Evolutionary conservation across 208 protist species (phyloP), one percentile per base, ranked within the genome.

Genomic region (Leishmania mexicana): DNA sequence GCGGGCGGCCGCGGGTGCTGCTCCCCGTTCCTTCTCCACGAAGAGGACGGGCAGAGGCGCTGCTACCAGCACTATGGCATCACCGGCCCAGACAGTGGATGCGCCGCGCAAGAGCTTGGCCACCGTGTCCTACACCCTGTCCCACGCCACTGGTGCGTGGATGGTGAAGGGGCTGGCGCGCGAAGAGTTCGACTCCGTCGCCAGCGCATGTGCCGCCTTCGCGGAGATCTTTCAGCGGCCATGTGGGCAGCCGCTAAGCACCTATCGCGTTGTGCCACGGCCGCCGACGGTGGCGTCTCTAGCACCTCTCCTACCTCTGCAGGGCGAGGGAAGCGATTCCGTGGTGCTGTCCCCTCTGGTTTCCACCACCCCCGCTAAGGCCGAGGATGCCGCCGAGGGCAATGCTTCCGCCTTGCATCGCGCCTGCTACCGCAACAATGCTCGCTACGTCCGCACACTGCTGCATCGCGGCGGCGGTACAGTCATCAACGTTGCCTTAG

Each of bases 361-460:
- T 4, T 4, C 70, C 70, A 10, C 40, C 11, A 54, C 8, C 45
- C 21, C 70, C 42, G 17, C 54, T 2, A 75, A 35, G 17, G 8
- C 57, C 3, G 77, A 8, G 45, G 47, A 74, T 21, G n/a, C 58
- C n/a, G 70, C 42, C 45, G 75, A 76, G 82, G 78, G 85, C 60
- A 76, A 81, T 38, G 70, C 85, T 76, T 96, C 88, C 0, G 83
- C 89, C 42, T 84, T 98, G 67, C 93, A 98, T 80, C 89, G 91
- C 53, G 93, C 95, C n/a, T 98, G 95, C 81, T 98, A 96, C 83
- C 88, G 90, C 57, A 96, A 95, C 81, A 98, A 98, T 88, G 72
- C 77, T 3, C 90, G 88, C 31, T 98, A 96, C 82, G 95, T 98
- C 19, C 92, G 84, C 51, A 95, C 91, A 51, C 87, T 98, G 54